Conservation (phyloP, 305 asterid genomes). For the Ilex paraguariensis region DNA sequence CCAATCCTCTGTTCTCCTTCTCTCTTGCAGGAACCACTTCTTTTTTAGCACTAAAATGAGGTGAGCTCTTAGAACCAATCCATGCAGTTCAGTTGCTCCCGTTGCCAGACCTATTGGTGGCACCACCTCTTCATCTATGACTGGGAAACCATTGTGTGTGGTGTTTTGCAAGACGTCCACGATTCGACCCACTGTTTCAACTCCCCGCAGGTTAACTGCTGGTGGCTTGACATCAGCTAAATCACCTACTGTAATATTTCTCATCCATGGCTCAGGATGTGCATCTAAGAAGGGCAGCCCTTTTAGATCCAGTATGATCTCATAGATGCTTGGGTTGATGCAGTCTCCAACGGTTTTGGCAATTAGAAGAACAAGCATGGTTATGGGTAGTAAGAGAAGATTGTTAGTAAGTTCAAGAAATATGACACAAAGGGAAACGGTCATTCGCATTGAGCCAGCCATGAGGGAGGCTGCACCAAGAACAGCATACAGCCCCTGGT, state of each 20-base stretch:
- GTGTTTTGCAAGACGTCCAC: conserved; percentile 78
- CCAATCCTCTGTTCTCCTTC: conserved; percentile 68
- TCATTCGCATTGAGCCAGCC: conserved; percentile 99
- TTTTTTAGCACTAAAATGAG: conserved; percentile 65
- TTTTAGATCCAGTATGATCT: conserved; percentile 74
- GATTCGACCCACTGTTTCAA: conserved; percentile 73
- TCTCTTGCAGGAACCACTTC: conserved; percentile 76
- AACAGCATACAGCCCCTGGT: conserved; percentile 78
- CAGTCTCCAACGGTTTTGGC: conserved; percentile 85
- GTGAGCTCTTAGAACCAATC: conserved; percentile 77
- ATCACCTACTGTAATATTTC: conserved; percentile 85
- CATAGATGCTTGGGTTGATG: conserved; percentile 89
- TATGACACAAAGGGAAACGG: conserved; percentile 83
- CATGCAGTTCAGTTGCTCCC: conserved; percentile 64
- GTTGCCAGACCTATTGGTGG: conserved; percentile 32
- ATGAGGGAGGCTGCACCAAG: conserved; percentile 90
- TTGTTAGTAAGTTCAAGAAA: conserved; percentile 91
- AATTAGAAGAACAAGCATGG: conserved; percentile 75
- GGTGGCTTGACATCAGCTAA: conserved; percentile 75
- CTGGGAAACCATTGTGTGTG: conserved; percentile 85
- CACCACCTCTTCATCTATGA: conserved; percentile 41
- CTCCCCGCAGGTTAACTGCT: conserved; percentile 57
- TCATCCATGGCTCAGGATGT: conserved; percentile 90
- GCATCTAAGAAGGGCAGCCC: conserved; percentile 89
- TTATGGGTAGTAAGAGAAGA: conserved; percentile 78